A percentile compares a stretch with the other conserved stretches of the same genome.
Evolutionary conservation across 768 basidiomycete genomes (phyloP).

Genomic region (Agaricus sinodeliciosus): DNA sequence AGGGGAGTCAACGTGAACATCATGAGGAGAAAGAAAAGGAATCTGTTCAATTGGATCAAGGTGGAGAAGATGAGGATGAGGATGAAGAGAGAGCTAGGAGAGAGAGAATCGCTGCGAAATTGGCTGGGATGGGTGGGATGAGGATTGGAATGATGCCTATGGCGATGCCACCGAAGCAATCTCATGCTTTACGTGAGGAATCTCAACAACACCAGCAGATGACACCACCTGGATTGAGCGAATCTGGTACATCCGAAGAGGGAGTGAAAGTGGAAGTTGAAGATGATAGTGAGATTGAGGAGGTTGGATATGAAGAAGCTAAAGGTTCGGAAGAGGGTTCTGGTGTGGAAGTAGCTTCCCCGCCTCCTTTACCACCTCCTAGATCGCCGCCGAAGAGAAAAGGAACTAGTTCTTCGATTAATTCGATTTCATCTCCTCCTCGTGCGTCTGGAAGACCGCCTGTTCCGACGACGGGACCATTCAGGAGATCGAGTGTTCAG

Average conservation of each 20-base stretch:
- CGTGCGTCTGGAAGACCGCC: constrained; percentile 40
- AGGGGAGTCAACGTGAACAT: constrained; percentile 24
- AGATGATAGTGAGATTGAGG: constrained; percentile 71
- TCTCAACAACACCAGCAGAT: constrained; percentile 17
- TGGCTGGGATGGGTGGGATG: constrained; percentile 52
- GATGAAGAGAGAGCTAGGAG: constrained; percentile 58
- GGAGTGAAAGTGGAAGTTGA: constrained; percentile 61
- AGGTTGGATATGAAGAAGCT: constrained; percentile 53
- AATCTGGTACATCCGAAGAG: constrained; percentile 53
- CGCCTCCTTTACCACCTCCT: constrained; percentile 52
- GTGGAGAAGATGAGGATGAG: constrained; percentile 32
- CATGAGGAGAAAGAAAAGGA: constrained; percentile 28
- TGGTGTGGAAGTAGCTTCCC: constrained; percentile 36
- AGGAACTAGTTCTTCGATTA: constrained; percentile 12
- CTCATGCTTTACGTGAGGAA: constrained; percentile 20
- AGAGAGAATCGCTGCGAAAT: constrained; percentile 45
- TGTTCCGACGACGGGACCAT: constrained; percentile 30
- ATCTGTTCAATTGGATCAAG: constrained; percentile 17
- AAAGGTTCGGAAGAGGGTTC: constrained; percentile 35
- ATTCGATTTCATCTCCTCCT: constrained; percentile 13
- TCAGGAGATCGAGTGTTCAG: constrained; percentile 32
- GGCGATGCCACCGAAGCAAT: constrained; percentile 26
- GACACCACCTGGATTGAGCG: constrained; percentile 21
- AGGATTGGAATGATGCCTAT: constrained; percentile 51
- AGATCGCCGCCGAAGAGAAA: constrained; percentile 24